Conservation (phyloP, 768 basidiomycete genomes). For the Termitomyces sp. region DNA sequence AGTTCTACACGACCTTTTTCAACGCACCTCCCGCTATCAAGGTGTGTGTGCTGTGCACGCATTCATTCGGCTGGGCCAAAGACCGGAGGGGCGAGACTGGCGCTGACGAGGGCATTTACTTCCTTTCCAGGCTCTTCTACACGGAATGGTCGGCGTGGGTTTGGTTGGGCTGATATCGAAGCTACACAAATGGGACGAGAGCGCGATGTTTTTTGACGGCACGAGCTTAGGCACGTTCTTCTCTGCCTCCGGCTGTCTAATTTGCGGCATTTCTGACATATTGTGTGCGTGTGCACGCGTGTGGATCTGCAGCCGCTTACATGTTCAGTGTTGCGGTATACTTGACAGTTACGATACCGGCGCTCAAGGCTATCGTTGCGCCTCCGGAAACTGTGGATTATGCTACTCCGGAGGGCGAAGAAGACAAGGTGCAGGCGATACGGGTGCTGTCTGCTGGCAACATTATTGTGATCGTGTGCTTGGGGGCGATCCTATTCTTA, state of each 20-base stretch:
- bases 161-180: constrained; percentile 74
- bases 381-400: constrained; percentile 48
- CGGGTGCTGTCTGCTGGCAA: constrained; percentile 84
- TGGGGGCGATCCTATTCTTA: constrained; percentile 61
- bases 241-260: background rate
- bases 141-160: constrained; percentile 80
- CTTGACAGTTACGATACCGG: constrained; percentile 75
- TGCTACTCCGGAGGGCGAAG: constrained; percentile 30
- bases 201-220: constrained; percentile 94
- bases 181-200: constrained; percentile 85
- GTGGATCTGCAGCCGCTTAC: constrained; percentile 52
- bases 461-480: constrained; percentile 69
- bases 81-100: background rate
- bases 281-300: background rate
- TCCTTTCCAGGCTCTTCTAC: constrained; percentile 70
- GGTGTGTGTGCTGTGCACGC: constrained; percentile 37
- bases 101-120: background rate
- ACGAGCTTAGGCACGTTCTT: constrained; percentile 68
- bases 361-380: constrained; percentile 69
- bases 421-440: constrained; percentile 75
- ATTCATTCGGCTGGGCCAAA: background rate
- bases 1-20: constrained; percentile 91
- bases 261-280: background rate
- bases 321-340: constrained; percentile 79
- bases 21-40: constrained; percentile 93